Conservation (phyloP, 495 filamentous ascomycete genomes). For the Aspergillus carlsbadensis region DNA sequence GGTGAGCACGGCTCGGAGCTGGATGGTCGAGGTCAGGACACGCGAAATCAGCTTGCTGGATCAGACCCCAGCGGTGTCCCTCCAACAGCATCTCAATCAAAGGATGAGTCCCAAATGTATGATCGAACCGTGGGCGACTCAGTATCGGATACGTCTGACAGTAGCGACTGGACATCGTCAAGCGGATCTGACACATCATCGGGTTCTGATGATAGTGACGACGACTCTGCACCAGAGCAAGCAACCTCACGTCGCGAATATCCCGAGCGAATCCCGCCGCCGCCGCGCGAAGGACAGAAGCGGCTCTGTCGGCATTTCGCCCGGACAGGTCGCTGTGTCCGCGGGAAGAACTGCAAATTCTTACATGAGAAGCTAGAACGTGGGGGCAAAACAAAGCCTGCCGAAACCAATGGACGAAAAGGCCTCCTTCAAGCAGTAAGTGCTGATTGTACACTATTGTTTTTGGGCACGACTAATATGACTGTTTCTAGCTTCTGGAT, state of each 20-base stretch:
- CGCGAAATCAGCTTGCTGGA: neutral
- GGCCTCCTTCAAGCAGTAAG: slow-evolving; percentile 53
- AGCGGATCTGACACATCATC: slow-evolving; percentile 34
- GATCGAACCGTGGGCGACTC: slow-evolving; percentile 16
- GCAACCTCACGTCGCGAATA: slow-evolving; percentile 39
- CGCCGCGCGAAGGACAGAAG: slow-evolving; percentile 39
- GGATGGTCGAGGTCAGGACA: neutral
- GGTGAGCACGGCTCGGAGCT: neutral
- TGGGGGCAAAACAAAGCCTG: slow-evolving; percentile 30
- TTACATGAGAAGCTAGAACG: slow-evolving; percentile 40
- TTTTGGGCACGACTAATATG: slow-evolving; percentile 11
- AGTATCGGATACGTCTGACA: slow-evolving; percentile 22
- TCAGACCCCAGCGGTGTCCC: neutral
- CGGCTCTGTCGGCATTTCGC: slow-evolving; percentile 45
- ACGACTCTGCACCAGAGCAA: slow-evolving; percentile 43
- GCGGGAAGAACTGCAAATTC: slow-evolving; percentile 47
- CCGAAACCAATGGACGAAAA: slow-evolving; percentile 39
- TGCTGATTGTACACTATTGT: slow-evolving; percentile 7
- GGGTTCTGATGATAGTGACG: slow-evolving; percentile 35
- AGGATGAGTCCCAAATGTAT: too few species aligned
- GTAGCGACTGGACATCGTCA: slow-evolving; percentile 38
- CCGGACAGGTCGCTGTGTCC: slow-evolving; percentile 44
- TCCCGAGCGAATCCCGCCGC: slow-evolving; percentile 43
- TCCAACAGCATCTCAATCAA: neutral
- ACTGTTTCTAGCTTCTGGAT: slow-evolving; percentile 40